phyloP scores from a whole-genome alignment of 1,139 yeast genomes.

The Protomyces arabidopsidicola region DNA sequence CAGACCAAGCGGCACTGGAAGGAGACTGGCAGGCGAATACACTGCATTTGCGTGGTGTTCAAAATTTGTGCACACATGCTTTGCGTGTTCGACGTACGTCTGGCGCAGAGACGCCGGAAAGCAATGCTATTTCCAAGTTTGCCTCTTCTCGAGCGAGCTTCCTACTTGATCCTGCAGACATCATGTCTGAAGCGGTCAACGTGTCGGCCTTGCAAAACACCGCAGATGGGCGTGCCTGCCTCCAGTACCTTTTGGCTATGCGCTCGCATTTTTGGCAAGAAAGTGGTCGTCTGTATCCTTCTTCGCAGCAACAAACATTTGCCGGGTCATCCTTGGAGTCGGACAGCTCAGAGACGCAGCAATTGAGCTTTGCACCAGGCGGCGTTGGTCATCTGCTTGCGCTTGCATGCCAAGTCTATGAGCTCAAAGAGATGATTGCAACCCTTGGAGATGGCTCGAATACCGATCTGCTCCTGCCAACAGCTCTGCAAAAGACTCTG shows the following conservation, averaged over 20 bases:
- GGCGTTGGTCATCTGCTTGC: constrained; percentile 17
- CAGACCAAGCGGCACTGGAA: constrained; percentile 21
- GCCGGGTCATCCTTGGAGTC: neutral
- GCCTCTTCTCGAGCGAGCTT: neutral
- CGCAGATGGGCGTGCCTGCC: constrained; percentile 11
- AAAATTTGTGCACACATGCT: constrained; percentile 4
- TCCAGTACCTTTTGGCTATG: neutral
- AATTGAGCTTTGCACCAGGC: neutral
- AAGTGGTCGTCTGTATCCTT: neutral
- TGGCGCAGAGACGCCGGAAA: neutral
- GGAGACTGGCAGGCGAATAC: constrained; percentile 25
- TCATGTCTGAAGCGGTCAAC: neutral
- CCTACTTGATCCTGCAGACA: neutral
- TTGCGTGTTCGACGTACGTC: neutral
- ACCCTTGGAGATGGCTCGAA: neutral
- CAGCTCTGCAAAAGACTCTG: neutral
- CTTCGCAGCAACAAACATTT: neutral
- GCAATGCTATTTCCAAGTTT: neutral
- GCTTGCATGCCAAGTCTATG: constrained; percentile 13
- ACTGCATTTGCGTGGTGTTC: constrained; percentile 15
- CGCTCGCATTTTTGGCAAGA: neutral
- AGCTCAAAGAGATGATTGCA: neutral
- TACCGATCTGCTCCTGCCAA: neutral
- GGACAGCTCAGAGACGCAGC: neutral
- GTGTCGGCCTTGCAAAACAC: neutral